Evolutionary conservation across 1,284 basidiomycete genomes (phyloP).

Genomic region (Cutaneotrichosporon cutaneum): DNA sequence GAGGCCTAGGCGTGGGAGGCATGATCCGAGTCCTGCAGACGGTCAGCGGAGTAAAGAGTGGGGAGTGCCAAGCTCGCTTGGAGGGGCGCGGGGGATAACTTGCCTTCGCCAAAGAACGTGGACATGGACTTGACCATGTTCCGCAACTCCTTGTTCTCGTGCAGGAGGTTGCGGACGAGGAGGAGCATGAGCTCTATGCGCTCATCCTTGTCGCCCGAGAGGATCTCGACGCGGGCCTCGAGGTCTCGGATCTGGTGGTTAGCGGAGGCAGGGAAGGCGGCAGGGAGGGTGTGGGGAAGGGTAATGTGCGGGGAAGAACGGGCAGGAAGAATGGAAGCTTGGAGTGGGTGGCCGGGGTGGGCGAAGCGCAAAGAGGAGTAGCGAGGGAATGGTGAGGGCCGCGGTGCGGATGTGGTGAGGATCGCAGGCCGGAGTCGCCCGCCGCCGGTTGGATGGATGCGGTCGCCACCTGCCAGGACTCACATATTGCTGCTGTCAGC

Average conservation of each 20-base stretch:
- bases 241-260: constrained; percentile 78
- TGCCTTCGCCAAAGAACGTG: constrained; percentile 79
- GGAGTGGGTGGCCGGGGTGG: neutral
- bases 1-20: constrained; percentile 68
- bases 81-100: constrained; percentile 50
- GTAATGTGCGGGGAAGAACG: neutral
- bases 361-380: neutral
- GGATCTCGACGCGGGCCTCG: constrained; percentile 83
- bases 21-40: constrained; percentile 59
- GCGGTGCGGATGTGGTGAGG: no score
- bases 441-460: neutral
- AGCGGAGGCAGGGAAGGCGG: neutral
- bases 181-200: constrained; percentile 75
- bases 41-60: neutral
- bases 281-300: neutral
- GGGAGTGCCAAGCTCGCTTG: neutral
- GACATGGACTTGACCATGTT: constrained; percentile 71
- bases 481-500: constrained; percentile 44
- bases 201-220: constrained; percentile 85
- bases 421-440: neutral
- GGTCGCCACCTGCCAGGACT: constrained; percentile 9
- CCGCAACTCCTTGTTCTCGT: constrained; percentile 80
- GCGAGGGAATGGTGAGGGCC: no score
- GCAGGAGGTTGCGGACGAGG: constrained; percentile 81
- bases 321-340: no score